These are phyloP conservation scores for Plantago lanceolata DNA, from an alignment of 305 asterid genomes.

Conservation along the genomic window DNA sequence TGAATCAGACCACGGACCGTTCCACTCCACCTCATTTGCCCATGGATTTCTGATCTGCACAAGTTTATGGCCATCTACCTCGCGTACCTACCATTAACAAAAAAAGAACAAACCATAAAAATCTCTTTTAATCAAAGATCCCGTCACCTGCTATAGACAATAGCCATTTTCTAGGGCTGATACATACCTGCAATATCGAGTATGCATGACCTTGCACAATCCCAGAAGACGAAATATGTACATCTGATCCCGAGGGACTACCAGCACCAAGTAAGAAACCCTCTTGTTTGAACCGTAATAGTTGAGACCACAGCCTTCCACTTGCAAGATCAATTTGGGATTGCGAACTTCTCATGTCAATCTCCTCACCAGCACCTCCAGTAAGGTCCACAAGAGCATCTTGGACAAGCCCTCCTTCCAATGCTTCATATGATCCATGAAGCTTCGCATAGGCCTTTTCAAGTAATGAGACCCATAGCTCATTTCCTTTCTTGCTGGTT, in stretches of 20 bases:
- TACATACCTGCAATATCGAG: conserved; percentile 80
- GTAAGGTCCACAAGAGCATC: conserved; percentile 99
- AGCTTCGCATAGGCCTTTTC: conserved; percentile 99
- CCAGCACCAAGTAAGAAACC: conserved; percentile 98
- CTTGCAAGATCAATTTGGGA: conserved; percentile 98
- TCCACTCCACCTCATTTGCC: conserved; percentile 99
- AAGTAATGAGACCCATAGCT: conserved; percentile 84
- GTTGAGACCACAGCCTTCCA: conserved; percentile 93
- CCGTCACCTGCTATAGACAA: conserved; percentile 14
- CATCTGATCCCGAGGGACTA: conserved; percentile 98
- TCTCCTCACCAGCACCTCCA: conserved; percentile 99
- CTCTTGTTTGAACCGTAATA: conserved; percentile 85
- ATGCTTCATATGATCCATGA: conserved; percentile 96
- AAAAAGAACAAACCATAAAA: conserved; percentile 1
- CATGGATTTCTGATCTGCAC: conserved; percentile 96
- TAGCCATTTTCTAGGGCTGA: conserved; percentile 1
- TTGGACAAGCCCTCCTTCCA: conserved; percentile 99
- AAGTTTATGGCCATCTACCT: conserved; percentile 82
- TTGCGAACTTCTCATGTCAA: conserved; percentile 97
- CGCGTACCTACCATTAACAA: conserved; percentile 51
- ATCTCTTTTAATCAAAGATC: conserved; percentile 13
- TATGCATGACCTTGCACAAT: conserved; percentile 99
- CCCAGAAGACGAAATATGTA: conserved; percentile 89
- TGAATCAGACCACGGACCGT: conserved; percentile 98
- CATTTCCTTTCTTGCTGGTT: conserved; percentile 88